phyloP scores from a whole-genome alignment of 768 basidiomycete species.

The Tylopilus sp. region DNA sequence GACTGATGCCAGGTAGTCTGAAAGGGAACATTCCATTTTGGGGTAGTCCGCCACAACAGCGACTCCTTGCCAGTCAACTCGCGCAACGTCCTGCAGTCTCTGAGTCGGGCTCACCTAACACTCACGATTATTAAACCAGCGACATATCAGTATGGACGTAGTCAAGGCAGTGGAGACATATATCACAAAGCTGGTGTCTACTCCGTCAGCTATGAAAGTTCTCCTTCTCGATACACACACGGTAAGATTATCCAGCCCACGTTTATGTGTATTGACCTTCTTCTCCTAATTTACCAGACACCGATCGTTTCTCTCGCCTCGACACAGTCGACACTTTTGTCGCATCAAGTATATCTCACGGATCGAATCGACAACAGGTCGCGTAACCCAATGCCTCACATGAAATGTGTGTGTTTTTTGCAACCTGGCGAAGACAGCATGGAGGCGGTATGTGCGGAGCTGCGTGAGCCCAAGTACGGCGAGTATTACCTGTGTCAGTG shows the following conservation, averaged over 20 bases:
- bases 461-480: constrained; percentile 90
- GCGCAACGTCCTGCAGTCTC: too few species aligned
- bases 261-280: not conserved
- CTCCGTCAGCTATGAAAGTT: constrained; percentile 91
- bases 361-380: constrained; percentile 95
- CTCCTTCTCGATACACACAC: constrained; percentile 93
- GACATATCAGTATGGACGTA: constrained; percentile 71
- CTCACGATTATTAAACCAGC: not conserved
- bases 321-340: constrained; percentile 88
- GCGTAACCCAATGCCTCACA: constrained; percentile 89
- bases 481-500: constrained; percentile 99
- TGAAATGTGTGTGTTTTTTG: constrained; percentile 96
- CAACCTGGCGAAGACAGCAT: constrained; percentile 80
- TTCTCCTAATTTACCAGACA: constrained; percentile 50
- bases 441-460: constrained; percentile 76
- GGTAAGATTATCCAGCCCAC: constrained; percentile 42
- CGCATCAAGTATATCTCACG: constrained; percentile 96
- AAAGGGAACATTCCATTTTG: not conserved
- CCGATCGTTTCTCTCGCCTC: constrained; percentile 93
- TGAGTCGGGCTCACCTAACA: not conserved
- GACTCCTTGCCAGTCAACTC: too few species aligned
- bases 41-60: too few species aligned
- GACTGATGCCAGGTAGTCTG: too few species aligned
- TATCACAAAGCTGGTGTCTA: constrained; percentile 82
- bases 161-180: constrained; percentile 95